Conservation (phyloP, 2,329 filamentous ascomycete species). For the Amylocarpus encephaloides region DNA sequence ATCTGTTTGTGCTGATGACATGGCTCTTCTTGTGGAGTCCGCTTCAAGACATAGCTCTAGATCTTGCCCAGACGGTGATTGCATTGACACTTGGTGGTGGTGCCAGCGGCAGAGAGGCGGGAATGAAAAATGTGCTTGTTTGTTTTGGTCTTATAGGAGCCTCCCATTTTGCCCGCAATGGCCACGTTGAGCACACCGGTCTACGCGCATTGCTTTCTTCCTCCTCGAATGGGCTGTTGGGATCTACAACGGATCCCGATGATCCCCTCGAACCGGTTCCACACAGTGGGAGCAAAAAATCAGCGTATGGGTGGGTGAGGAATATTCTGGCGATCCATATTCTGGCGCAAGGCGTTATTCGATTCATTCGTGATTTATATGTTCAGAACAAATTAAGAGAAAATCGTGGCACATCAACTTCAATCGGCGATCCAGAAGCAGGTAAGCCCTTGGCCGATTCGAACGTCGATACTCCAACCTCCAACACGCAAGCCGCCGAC, state of each 20-base stretch:
- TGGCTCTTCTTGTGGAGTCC: slow-evolving; percentile 87
- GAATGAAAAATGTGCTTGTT: slow-evolving; percentile 64
- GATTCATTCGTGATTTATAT: slow-evolving; percentile 65
- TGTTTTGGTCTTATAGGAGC: slow-evolving; percentile 60
- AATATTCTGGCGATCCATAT: slow-evolving; percentile 70
- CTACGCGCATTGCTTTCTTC: slow-evolving; percentile 26
- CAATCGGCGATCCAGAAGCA: slow-evolving; percentile 55
- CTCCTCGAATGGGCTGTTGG: slow-evolving; percentile 22
- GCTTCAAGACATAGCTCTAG: slow-evolving; percentile 79
- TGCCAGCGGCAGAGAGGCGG: slow-evolving; percentile 59
- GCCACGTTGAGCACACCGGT: slow-evolving; percentile 24
- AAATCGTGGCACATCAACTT: slow-evolving; percentile 45
- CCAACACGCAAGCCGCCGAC: slow-evolving; percentile 18
- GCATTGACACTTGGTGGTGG: slow-evolving; percentile 85
- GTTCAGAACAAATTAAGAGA: slow-evolving; percentile 43
- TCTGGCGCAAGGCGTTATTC: slow-evolving; percentile 64
- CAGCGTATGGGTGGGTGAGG: slow-evolving; percentile 58
- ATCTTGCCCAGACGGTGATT: slow-evolving; percentile 88
- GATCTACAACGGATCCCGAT: slow-evolving; percentile 32
- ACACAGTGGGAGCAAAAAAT: slow-evolving; percentile 47
- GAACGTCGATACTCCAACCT: slow-evolving; percentile 39
- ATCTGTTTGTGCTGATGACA: slow-evolving; percentile 72
- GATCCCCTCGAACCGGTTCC: slow-evolving; percentile 41
- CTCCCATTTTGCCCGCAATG: slow-evolving; percentile 27
- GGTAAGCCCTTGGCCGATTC: slow-evolving; percentile 46